Evolutionary conservation across 1,284 basidiomycete genomes (phyloP).

Genomic region (Heliocybe sulcata): DNA sequence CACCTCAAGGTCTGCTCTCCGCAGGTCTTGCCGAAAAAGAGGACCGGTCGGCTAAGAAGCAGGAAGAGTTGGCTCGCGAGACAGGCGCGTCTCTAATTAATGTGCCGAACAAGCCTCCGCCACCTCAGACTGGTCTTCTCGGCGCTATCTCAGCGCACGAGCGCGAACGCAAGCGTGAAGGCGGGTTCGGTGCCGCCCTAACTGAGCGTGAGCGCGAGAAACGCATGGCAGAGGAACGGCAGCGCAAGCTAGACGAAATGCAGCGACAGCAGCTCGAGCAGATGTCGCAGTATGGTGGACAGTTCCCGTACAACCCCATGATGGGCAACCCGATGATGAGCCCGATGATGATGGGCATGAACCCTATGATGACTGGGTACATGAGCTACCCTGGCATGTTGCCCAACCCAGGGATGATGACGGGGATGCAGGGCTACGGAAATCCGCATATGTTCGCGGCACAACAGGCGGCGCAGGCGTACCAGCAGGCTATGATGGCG

Average conservation of each 20-base stretch:
- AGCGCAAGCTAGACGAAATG: slow-evolving; percentile 86
- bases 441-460: slow-evolving; percentile 87
- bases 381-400: slow-evolving; percentile 18
- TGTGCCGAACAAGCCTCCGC: slow-evolving; percentile 90
- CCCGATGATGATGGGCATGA: slow-evolving; percentile 24
- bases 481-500: slow-evolving; percentile 86
- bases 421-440: slow-evolving; percentile 18
- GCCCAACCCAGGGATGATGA: slow-evolving; percentile 21
- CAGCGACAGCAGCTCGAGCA: slow-evolving; percentile 87
- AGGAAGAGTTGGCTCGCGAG: slow-evolving; percentile 90
- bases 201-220: slow-evolving; percentile 95
- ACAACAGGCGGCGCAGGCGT: slow-evolving; percentile 84
- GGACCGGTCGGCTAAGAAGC: slow-evolving; percentile 90
- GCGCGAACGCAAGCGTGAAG: slow-evolving; percentile 88
- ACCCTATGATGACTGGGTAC: slow-evolving; percentile 50
- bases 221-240: slow-evolving; percentile 83
- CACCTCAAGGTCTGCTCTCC: slow-evolving; percentile 89
- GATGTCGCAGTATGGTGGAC: slow-evolving; percentile 65
- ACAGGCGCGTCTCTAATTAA: slow-evolving; percentile 87
- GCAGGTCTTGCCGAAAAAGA: slow-evolving; percentile 94
- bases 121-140: slow-evolving; percentile 91
- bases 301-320: slow-evolving; percentile 48
- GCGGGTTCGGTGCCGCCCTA: slow-evolving; percentile 88
- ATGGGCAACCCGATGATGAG: slow-evolving; percentile 53
- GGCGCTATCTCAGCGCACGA: slow-evolving; percentile 96